These are phyloP conservation scores for Fusarium napiforme DNA, from an alignment of 2,329 filamentous ascomycete genomes.

Conservation along the genomic window DNA sequence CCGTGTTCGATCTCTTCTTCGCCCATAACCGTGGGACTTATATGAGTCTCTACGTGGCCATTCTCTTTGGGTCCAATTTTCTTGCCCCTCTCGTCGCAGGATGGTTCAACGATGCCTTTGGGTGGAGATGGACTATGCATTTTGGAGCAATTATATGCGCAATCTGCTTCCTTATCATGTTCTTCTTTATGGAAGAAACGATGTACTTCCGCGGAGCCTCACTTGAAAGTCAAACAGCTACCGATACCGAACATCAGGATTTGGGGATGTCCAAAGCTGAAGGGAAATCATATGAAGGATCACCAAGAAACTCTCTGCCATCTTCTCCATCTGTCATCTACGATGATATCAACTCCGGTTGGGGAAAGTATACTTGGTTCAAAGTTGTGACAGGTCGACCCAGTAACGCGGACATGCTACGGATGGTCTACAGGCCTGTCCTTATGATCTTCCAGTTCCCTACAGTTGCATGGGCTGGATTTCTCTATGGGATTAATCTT, in stretches of 20 bases:
- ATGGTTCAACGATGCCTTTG: neutral
- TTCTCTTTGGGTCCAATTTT: neutral
- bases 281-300: neutral
- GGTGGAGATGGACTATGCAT: constrained; percentile 1
- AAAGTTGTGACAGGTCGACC: neutral
- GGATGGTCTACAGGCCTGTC: constrained; percentile 2
- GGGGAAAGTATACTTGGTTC: neutral
- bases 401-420: neutral
- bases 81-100: neutral
- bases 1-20: constrained; percentile 2
- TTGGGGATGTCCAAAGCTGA: neutral
- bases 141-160: neutral
- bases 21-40: neutral
- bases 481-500: constrained; percentile 1
- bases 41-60: constrained; percentile 1
- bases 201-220: neutral
- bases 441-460: neutral
- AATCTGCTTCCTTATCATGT: neutral
- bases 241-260: neutral
- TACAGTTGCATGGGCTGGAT: neutral
- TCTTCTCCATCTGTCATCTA: neutral
- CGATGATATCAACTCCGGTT: neutral
- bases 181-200: constrained; percentile 3
- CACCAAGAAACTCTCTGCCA: neutral
- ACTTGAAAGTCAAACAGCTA: neutral